A percentile compares a stretch with the other conserved stretches of the same genome.
Evolutionary conservation across 352 stramenopile species (phyloP).

Genomic region (Phytophthora nicotianae): DNA sequence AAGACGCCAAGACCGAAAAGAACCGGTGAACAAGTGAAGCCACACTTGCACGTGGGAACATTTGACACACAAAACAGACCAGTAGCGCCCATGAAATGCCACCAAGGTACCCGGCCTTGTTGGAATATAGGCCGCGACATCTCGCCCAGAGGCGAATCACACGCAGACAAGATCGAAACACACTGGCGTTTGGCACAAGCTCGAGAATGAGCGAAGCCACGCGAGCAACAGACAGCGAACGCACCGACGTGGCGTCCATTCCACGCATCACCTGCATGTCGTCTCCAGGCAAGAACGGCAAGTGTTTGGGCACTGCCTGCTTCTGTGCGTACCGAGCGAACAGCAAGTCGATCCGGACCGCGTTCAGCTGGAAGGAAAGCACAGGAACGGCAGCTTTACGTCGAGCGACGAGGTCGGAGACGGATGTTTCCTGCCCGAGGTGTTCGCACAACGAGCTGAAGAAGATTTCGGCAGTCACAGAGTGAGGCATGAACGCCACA

Average conservation of each 20-base stretch:
- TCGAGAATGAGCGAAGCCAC: slow-evolving; percentile 82
- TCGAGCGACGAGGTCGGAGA: slow-evolving; percentile 73
- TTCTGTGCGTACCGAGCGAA: slow-evolving; percentile 73
- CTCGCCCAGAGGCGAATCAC: slow-evolving; percentile 80
- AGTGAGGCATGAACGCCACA: slow-evolving; percentile 69
- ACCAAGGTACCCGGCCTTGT: slow-evolving; percentile 82
- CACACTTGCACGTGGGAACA: slow-evolving; percentile 81
- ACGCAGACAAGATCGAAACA: slow-evolving; percentile 73
- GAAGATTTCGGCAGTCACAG: slow-evolving; percentile 68
- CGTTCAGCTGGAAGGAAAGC: slow-evolving; percentile 74
- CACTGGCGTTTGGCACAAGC: slow-evolving; percentile 75
- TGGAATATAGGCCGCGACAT: slow-evolving; percentile 82
- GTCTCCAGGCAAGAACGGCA: slow-evolving; percentile 63
- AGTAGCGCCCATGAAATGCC: slow-evolving; percentile 88
- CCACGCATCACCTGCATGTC: slow-evolving; percentile 72
- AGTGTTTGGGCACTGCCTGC: slow-evolving; percentile 68
- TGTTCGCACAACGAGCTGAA: slow-evolving; percentile 69
- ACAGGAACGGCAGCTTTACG: slow-evolving; percentile 78
- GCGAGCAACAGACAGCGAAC: slow-evolving; percentile 76
- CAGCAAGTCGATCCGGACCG: slow-evolving; percentile 75
- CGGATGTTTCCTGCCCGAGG: slow-evolving; percentile 37
- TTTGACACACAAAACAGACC: slow-evolving; percentile 87
- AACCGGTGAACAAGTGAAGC: slow-evolving; percentile 79
- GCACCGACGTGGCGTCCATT: slow-evolving; percentile 81
- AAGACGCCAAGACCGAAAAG: slow-evolving; percentile 79